phyloP scores from a whole-genome alignment of 441 rosid genomes.

The Croton setiger region DNA sequence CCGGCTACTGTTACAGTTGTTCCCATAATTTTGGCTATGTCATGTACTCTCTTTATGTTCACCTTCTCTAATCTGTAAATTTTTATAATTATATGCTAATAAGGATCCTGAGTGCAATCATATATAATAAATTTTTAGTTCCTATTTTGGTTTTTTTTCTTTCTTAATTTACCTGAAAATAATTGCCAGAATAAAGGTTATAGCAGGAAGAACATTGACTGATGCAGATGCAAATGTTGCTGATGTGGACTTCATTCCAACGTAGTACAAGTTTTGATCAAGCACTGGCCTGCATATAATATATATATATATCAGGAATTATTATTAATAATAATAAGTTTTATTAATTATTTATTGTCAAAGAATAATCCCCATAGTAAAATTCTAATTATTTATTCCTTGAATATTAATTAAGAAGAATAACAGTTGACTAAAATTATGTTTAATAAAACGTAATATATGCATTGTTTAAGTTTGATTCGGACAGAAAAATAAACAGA shows the following conservation, averaged over 20 bases:
- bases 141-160: too few relatives aligned
- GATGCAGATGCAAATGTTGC: constrained; percentile 83
- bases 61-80: constrained; percentile 67
- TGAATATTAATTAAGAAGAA: too few relatives aligned
- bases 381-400: neutral
- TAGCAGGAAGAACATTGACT: constrained; percentile 73
- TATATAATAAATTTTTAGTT: too few relatives aligned
- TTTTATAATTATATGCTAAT: too few relatives aligned
- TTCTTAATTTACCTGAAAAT: constrained; percentile 58
- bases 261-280: constrained; percentile 76
- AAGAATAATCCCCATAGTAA: neutral
- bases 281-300: constrained; percentile 69
- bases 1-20: constrained; percentile 73
- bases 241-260: constrained; percentile 82
- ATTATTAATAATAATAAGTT: too few relatives aligned
- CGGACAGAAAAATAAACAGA: neutral
- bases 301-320: too few relatives aligned
- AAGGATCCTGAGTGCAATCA: too few relatives aligned
- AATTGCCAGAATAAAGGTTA: constrained; percentile 79
- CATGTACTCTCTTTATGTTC: constrained; percentile 52
- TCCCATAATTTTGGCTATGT: constrained; percentile 77
- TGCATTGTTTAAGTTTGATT: too few relatives aligned
- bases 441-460: too few relatives aligned
- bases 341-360: neutral
- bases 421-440: too few relatives aligned